phyloP scores from a whole-genome alignment of 1,139 yeast species.

The Taiozyma onychis region DNA sequence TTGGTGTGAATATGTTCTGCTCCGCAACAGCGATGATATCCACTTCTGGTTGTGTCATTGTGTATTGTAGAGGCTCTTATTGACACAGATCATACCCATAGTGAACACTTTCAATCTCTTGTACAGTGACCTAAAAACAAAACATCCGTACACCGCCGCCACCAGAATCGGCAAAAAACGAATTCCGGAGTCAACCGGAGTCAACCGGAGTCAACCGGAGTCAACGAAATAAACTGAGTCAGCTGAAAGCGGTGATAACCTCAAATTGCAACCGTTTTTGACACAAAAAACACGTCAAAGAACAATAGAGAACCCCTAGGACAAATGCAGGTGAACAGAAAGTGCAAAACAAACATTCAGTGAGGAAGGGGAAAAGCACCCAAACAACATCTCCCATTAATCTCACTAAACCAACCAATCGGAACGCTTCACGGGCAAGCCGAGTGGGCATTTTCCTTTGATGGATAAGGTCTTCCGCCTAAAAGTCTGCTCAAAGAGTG shows the following conservation, averaged over 20 bases:
- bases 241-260: background rate
- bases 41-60: background rate
- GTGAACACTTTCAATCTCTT: no score
- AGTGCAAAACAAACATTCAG: background rate
- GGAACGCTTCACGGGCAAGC: background rate
- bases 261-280: background rate
- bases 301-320: background rate
- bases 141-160: no score
- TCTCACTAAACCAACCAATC: background rate
- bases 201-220: background rate
- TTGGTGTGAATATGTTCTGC: constrained; percentile 6
- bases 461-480: no score
- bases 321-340: background rate
- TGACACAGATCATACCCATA: no score
- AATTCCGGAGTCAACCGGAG: no score
- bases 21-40: constrained; percentile 11
- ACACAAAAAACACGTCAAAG: background rate
- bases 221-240: background rate
- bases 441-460: background rate
- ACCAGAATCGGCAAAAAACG: background rate
- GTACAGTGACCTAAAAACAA: no score
- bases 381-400: no score
- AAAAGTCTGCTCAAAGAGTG: no score
- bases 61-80: background rate
- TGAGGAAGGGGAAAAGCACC: no score